phyloP scores from a whole-genome alignment of 768 basidiomycete species.

The Leccinum truebloodii region DNA sequence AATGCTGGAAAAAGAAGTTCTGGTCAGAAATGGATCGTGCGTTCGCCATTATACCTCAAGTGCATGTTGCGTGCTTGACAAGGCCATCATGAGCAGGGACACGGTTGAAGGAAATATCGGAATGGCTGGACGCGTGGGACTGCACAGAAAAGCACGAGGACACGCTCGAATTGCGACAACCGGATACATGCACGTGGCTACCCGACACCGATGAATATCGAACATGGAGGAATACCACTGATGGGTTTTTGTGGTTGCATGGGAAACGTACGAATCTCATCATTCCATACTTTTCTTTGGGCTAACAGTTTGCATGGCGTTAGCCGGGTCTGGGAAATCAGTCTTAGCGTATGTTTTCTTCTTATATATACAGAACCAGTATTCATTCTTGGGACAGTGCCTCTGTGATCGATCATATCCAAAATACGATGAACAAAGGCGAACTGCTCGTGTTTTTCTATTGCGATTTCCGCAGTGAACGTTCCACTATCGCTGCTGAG shows the following conservation, averaged over 20 bases:
- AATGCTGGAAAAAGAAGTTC: not conserved
- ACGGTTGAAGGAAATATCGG: too few species aligned
- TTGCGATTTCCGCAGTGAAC: not conserved
- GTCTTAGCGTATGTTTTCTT: not conserved
- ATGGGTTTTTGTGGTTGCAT: not conserved
- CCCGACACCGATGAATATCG: not conserved
- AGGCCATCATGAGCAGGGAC: constrained; percentile 16
- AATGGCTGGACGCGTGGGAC: not conserved
- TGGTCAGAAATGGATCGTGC: not conserved
- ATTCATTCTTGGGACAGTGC: not conserved
- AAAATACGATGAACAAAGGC: not conserved
- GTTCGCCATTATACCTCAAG: not conserved
- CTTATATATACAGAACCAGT: not conserved
- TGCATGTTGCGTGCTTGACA: not conserved
- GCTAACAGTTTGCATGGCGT: not conserved
- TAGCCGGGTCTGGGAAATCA: not conserved
- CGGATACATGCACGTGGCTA: not conserved
- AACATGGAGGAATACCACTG: not conserved
- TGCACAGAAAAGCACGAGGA: not conserved
- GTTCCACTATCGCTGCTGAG: not conserved
- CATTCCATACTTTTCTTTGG: not conserved
- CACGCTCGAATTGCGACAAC: not conserved
- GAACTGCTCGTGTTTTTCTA: not conserved
- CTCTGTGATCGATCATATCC: not conserved
- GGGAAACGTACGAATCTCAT: not conserved